Percentiles rank a stretch among this genome's conserved stretches.
Conservation (phyloP, 805 yeast species). For the Starmerella etchellsii region DNA sequence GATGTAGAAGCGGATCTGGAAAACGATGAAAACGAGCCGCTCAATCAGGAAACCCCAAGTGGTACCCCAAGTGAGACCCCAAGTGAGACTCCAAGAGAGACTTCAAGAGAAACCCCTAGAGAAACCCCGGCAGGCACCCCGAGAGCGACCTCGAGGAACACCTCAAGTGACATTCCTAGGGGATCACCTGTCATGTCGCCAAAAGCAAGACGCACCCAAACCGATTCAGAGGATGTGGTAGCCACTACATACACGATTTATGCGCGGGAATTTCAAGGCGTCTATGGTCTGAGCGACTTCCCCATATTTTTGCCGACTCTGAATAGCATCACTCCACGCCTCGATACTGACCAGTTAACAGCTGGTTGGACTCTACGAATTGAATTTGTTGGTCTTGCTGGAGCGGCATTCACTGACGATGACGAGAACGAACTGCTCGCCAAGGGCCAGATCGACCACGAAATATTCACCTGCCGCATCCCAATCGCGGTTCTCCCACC, state of each 20-base stretch:
- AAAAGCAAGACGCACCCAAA: no score
- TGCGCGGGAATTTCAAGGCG: constrained; percentile 15
- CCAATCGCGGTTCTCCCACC: constrained; percentile 20
- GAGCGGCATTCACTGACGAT: constrained; percentile 11
- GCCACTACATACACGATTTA: constrained; percentile 12
- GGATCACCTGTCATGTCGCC: no score
- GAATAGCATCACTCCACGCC: constrained; percentile 15
- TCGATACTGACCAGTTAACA: constrained; percentile 16
- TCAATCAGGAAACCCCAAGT: neutral
- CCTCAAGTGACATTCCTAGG: no score
- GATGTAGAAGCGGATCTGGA: neutral
- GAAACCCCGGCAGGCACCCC: neutral
- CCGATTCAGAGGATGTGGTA: neutral
- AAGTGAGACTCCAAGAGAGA: neutral
- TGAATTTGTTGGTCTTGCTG: constrained; percentile 18
- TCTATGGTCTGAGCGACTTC: constrained; percentile 14
- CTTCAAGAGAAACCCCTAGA: neutral
- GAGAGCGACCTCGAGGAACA: no score
- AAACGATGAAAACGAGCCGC: neutral
- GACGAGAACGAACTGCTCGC: constrained; percentile 15
- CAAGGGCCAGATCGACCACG: constrained; percentile 19
- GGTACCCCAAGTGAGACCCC: neutral
- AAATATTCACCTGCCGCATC: constrained; percentile 17
- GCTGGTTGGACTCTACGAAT: constrained; percentile 19
- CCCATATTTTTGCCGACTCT: constrained; percentile 18